These are phyloP conservation scores for Kockiozyma suomiensis DNA, from an alignment of 805 yeast genomes.

Conservation along the genomic window DNA sequence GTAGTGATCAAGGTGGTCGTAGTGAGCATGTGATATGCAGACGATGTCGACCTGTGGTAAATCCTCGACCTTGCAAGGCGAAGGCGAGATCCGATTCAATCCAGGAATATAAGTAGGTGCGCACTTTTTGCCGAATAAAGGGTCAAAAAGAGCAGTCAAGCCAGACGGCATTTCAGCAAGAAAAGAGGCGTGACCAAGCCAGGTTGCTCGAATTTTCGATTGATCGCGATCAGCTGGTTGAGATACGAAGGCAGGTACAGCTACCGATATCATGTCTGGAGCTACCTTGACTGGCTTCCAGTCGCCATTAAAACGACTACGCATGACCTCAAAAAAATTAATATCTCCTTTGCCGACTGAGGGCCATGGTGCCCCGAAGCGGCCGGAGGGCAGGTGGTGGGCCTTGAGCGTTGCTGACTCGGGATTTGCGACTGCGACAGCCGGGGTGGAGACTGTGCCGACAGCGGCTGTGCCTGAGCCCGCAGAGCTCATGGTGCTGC, in stretches of 20 bases:
- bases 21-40: constrained; percentile 83
- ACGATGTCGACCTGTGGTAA: constrained; percentile 71
- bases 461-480: background rate
- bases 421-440: constrained; percentile 5
- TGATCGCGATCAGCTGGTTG: background rate
- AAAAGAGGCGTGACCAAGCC: constrained; percentile 31
- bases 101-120: constrained; percentile 48
- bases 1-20: constrained; percentile 26
- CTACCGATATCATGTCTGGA: constrained; percentile 22
- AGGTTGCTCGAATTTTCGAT: constrained; percentile 21
- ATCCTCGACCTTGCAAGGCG: constrained; percentile 68
- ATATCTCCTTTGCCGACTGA: constrained; percentile 19
- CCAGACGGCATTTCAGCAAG: constrained; percentile 28
- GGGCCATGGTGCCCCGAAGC: constrained; percentile 23
- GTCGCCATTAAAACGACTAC: constrained; percentile 10
- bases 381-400: constrained; percentile 8
- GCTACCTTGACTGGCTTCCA: constrained; percentile 12
- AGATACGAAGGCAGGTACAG: constrained; percentile 10
- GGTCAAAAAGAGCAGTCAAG: constrained; percentile 21
- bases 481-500: too few relatives aligned
- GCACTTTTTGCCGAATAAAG: constrained; percentile 20
- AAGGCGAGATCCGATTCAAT: constrained; percentile 75
- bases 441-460: constrained; percentile 6
- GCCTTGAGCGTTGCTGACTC: constrained; percentile 12
- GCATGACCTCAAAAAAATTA: background rate